Evolutionary conservation across 495 filamentous ascomycete genomes (phyloP), one percentile per base, ranked within the genome.

Genomic region (Bacidia gigantensis): DNA sequence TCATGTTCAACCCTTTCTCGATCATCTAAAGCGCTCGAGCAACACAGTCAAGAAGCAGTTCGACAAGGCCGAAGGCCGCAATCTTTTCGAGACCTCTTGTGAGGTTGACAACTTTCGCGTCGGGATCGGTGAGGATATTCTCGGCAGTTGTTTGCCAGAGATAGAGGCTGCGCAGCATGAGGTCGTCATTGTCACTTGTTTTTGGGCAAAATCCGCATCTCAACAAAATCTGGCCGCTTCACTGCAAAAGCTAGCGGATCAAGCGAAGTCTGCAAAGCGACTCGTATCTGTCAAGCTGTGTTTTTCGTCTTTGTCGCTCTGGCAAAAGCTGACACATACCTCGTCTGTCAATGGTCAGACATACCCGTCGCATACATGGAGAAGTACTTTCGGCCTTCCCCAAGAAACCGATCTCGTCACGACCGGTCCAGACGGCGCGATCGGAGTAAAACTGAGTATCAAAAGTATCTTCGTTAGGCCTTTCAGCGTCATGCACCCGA

Each of bases 401-500:
- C 44, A 63, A 0, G 63, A 67, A 26, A 61, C 65, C 1, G 62
- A 76, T 11, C 64, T 88, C 18, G 18, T n/a, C 2, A 50, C 11
- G 18, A 25, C 32, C 38, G 47, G 7, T 2, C 11, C n/a, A 9
- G 20, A 18, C 17, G 41, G 41, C 17, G 5, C 20, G 5, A 59
- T 52, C 3, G 78, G 74, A 11, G 71, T 89, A 11, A 74, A 85
- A 44, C 53, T 89, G 25, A 60, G 69, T 2, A 74, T 86, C 42
- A 86, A 84, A 65, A 83, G 76, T 61, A 65, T 85, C 26, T 89
- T 87, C 64, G 72, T 86, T 49, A 66, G 76, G 2, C 84, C 84
- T 2, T 81, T 89, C 58, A 83, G 81, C 51, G 78, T 87, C 1
- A 80, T 87, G 73, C 84, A 88, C 58, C 78, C 82, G 2, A 89